Evolutionary conservation across 805 yeast species (phyloP).

Genomic region (Candida chauliodis): DNA sequence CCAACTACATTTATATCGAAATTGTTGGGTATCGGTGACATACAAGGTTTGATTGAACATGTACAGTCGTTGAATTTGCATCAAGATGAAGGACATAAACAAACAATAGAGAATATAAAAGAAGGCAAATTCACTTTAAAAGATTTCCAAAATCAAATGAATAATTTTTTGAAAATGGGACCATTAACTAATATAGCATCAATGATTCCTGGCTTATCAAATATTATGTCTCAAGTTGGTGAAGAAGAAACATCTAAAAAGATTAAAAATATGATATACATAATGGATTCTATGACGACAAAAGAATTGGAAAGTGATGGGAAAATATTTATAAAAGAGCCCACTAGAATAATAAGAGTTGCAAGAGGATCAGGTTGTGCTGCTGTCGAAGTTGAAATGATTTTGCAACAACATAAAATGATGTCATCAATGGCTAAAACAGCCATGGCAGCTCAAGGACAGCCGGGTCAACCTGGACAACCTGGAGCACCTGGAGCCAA

Average conservation of each 20-base stretch:
- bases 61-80: conserved; percentile 78
- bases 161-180: conserved; percentile 94
- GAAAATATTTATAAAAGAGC: conserved; percentile 69
- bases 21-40: conserved; percentile 90
- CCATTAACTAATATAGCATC: conserved; percentile 90
- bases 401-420: conserved; percentile 84
- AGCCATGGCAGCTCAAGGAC: conserved; percentile 41
- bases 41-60: conserved; percentile 91
- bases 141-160: conserved; percentile 93
- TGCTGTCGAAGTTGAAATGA: conserved; percentile 89
- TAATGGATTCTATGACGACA: conserved; percentile 94
- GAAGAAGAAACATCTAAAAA: conserved; percentile 87
- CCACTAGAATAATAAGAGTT: conserved; percentile 81
- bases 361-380: conserved; percentile 94
- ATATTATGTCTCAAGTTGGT: conserved; percentile 79
- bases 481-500: conserved; percentile 18
- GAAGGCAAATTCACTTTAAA: conserved; percentile 91
- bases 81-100: conserved; percentile 70
- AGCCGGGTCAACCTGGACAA: conserved; percentile 8
- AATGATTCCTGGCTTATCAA: conserved; percentile 90
- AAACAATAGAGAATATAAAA: conserved; percentile 85
- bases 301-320: conserved; percentile 92
- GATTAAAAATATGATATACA: conserved; percentile 82
- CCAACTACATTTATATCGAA: conserved; percentile 90
- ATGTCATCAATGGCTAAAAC: conserved; percentile 90